These are phyloP conservation scores for Talaromyces sp. DNA, from an alignment of 2,329 filamentous ascomycete species.

Conservation along the genomic window DNA sequence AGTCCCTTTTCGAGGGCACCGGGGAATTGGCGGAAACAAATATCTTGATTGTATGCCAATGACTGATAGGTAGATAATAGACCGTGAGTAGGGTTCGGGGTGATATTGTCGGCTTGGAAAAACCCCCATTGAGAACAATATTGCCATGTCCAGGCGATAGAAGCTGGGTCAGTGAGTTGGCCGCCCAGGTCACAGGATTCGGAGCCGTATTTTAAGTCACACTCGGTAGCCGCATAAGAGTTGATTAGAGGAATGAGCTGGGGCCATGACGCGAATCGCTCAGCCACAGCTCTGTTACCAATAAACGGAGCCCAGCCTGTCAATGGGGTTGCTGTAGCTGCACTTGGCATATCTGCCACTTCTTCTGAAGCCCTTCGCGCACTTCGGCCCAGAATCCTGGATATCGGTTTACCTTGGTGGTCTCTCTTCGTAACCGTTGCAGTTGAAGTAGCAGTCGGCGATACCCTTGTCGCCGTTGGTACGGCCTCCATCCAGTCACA, in stretches of 20 bases:
- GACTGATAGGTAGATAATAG: constrained; percentile 49
- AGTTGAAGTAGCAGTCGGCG: background rate
- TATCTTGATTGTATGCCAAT: constrained; percentile 42
- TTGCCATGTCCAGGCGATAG: constrained; percentile 51
- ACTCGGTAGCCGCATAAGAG: constrained; percentile 39
- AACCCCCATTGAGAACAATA: constrained; percentile 54
- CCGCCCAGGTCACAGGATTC: constrained; percentile 39
- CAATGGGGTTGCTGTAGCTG: constrained; percentile 29
- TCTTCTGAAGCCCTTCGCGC: background rate
- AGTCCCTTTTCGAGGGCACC: constrained; percentile 36
- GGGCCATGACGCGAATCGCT: constrained; percentile 44
- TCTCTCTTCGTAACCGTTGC: constrained; percentile 3
- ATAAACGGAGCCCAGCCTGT: constrained; percentile 42
- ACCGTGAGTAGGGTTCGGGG: constrained; percentile 40
- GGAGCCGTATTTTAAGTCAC: constrained; percentile 27
- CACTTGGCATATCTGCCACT: background rate
- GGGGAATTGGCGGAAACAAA: constrained; percentile 51
- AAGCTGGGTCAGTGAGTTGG: constrained; percentile 32
- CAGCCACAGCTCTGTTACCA: constrained; percentile 41
- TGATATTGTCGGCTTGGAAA: constrained; percentile 47
- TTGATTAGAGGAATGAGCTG: constrained; percentile 39
- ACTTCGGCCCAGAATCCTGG: background rate
- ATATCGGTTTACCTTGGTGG: background rate
- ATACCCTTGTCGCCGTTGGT: background rate
- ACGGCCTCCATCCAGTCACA: constrained; percentile 46